Base-by-base conservation (phyloP, 2,329 filamentous ascomycete species). In the Cordyceps pruinosa region DNA sequence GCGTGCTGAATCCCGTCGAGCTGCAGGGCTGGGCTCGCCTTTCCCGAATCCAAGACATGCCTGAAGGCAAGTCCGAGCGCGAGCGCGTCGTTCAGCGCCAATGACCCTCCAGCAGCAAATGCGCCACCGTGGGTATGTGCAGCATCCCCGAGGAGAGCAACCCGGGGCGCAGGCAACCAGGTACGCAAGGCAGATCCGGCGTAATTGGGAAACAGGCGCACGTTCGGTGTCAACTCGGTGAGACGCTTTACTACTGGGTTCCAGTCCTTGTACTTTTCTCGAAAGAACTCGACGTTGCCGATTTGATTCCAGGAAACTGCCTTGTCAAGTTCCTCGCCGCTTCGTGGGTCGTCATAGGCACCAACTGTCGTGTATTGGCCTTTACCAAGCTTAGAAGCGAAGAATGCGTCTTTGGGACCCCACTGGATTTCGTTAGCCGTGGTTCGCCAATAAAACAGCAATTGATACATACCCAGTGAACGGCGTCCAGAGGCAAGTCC, bases 311-410 rank as follows among this genome's bases (percentile, higher is more conserved):
- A 77, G 3, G 61, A 59, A 9, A 72, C 60, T 4, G 65, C 66
- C 45, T 61, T 60, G 54, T 66, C 66, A 1, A 62, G 59, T 1
- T 66, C 65, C 30, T 70, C 66, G 1, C 68, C 42, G 6, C 69
- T 67, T 3, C 67, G 61, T 0, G 67, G 66, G 47, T 73, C 69
- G 44, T 76, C 72, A 39, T 70, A 68, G 6, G 72, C 71, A 1
- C 68, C 73, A 3, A 76, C 75, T 12, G 76, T 69, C 4, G 74
- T 75, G 54, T 73, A 77, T 17, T 74, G 66, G n/a, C 64, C 67
- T 21, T 61, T 64, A 59, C 74, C 74, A 2, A 78, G 68, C 34
- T 64, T 68, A 30, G 73, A 76, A 5, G 74, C 65, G 59, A 75
- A 77, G 23, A 76, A 70, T 9, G 70, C 73, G 37, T 49, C 34